These are phyloP conservation scores for Yamagishiella unicocca DNA, from an alignment of 139 green algal species.

Conservation along the genomic window DNA sequence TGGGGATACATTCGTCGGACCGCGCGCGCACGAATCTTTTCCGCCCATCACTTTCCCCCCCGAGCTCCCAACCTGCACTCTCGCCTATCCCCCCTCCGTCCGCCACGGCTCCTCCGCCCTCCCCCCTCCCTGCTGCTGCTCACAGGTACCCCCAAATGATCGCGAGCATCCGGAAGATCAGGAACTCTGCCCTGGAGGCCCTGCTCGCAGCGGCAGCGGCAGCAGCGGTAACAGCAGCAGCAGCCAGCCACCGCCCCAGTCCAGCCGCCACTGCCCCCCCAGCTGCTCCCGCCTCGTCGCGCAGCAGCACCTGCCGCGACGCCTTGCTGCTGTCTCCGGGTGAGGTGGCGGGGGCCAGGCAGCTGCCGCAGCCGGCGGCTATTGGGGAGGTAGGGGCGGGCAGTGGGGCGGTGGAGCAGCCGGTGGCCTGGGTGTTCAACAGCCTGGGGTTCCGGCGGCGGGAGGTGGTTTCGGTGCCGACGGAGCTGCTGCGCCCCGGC, in stretches of 20 bases:
- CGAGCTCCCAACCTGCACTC: too few relatives aligned
- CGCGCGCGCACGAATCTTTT: too few relatives aligned
- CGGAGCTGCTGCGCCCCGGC: slow-evolving; percentile 3
- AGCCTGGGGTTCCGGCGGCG: slow-evolving; percentile 26
- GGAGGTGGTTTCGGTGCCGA: slow-evolving; percentile 49
- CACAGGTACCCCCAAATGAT: slow-evolving; percentile 38
- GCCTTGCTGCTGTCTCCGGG: background rate
- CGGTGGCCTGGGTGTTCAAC: slow-evolving; percentile 52
- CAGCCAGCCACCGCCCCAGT: background rate
- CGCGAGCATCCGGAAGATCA: background rate
- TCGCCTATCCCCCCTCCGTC: background rate
- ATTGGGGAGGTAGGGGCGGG: background rate
- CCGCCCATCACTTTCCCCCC: too few relatives aligned
- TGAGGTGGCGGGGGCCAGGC: background rate
- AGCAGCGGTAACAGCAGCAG: background rate
- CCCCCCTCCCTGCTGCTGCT: background rate
- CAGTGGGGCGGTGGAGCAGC: background rate
- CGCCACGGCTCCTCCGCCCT: background rate
- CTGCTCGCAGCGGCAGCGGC: background rate
- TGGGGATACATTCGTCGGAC: too few relatives aligned
- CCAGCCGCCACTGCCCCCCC: too few relatives aligned
- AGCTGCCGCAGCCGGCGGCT: background rate
- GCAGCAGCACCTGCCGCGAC: background rate
- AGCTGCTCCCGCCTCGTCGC: too few relatives aligned
- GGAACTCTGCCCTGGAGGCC: background rate